A percentile compares a stretch with the other conserved stretches of the same genome.
Evolutionary conservation across 441 rosid genomes (phyloP).

Genomic region (Pelargonium australe): DNA sequence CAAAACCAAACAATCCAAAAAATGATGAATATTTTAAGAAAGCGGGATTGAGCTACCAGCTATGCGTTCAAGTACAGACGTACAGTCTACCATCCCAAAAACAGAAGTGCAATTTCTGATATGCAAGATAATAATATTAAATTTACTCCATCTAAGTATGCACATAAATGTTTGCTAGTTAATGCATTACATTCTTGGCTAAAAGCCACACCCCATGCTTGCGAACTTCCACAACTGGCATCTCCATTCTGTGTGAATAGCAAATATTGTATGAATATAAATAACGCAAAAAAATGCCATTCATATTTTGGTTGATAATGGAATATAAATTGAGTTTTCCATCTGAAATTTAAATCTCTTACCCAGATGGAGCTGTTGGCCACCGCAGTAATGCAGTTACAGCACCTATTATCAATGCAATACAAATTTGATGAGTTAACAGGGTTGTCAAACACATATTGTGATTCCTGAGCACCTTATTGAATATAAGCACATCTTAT

Average conservation of each 20-base stretch:
- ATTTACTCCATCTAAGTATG: conserved; percentile 21
- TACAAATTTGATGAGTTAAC: conserved; percentile 12
- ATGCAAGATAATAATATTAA: conserved; percentile 9
- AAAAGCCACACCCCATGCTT: conserved; percentile 76
- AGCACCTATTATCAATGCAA: conserved; percentile 38
- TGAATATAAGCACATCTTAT: conserved; percentile 8
- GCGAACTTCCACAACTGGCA: conserved; percentile 82
- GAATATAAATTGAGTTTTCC: not conserved
- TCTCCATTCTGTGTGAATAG: conserved; percentile 60
- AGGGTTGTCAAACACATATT: conserved; percentile 6
- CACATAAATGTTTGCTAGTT: conserved; percentile 20
- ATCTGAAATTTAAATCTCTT: conserved; percentile 15
- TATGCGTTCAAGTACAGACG: conserved; percentile 8
- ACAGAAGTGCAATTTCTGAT: conserved; percentile 14
- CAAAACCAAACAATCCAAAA: not conserved
- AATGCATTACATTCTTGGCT: conserved; percentile 57
- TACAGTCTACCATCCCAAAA: conserved; percentile 1
- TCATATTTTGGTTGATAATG: not conserved
- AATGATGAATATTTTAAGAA: conserved; percentile 8
- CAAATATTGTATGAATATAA: conserved; percentile 16
- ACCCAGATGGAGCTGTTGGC: conserved; percentile 88
- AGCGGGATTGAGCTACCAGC: conserved; percentile 1
- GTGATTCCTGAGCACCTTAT: not conserved
- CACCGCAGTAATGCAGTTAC: conserved; percentile 69
- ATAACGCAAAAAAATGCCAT: not conserved